phyloP scores from a whole-genome alignment of 306 rosid genomes.

The Begonia masoniana region DNA sequence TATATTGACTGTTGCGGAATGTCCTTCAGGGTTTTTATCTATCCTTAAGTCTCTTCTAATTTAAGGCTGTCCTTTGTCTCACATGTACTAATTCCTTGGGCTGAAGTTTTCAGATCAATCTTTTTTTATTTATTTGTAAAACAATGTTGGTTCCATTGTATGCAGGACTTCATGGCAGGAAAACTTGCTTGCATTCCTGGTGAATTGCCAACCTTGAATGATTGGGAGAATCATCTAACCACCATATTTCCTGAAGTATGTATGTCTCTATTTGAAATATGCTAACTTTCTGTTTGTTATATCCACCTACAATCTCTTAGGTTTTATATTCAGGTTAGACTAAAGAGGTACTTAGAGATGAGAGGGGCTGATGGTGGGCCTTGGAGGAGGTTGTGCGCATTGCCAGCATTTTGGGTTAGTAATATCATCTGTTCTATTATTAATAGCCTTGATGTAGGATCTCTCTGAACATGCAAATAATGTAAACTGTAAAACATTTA shows the following conservation, averaged over 20 bases:
- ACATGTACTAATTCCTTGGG: neutral
- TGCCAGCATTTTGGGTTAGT: constrained; percentile 96
- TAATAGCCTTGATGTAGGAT: constrained; percentile 4
- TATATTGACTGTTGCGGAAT: constrained; percentile 81
- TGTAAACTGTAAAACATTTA: neutral
- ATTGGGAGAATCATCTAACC: constrained; percentile 98
- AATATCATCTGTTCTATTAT: constrained; percentile 6
- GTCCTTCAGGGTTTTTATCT: constrained; percentile 71
- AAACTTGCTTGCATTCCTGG: constrained; percentile 77
- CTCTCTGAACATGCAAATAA: constrained; percentile 4
- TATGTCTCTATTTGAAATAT: constrained; percentile 10
- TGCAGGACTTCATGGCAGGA: constrained; percentile 88
- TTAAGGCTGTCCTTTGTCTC: constrained; percentile 3
- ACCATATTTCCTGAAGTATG: constrained; percentile 91
- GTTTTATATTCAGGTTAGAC: constrained; percentile 60
- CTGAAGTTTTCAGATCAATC: neutral
- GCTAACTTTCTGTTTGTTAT: constrained; percentile 6
- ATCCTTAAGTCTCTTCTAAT: neutral
- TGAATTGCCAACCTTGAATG: constrained; percentile 83
- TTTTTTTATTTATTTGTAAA: neutral
- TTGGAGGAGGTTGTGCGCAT: constrained; percentile 97
- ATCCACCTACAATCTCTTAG: constrained; percentile 11
- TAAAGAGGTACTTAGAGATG: constrained; percentile 98
- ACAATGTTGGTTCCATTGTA: neutral
- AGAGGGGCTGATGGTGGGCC: constrained; percentile 99